Evolutionary conservation across 169 alveolate species (phyloP).

Genomic region (Cryptosporidium muris): DNA sequence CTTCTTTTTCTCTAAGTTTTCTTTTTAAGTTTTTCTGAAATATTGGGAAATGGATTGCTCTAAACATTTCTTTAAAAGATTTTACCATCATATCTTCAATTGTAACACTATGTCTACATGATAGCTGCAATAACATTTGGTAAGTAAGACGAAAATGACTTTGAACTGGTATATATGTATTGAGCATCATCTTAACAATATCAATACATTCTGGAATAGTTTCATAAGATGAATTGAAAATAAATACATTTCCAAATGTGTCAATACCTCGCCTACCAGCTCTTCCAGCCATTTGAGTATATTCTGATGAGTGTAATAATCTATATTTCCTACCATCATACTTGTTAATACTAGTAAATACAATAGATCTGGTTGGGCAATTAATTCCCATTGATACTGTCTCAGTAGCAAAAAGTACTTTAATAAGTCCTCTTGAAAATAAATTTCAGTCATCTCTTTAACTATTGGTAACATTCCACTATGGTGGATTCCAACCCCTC

Average conservation of each 20-base stretch:
- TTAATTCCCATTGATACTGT: slow-evolving; percentile 99
- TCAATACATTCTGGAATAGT: slow-evolving; percentile 88
- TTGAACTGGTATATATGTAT: slow-evolving; percentile 83
- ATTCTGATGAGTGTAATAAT: slow-evolving; percentile 94
- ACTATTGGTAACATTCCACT: slow-evolving; percentile 97
- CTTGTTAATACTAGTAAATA: slow-evolving; percentile 92
- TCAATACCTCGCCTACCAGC: slow-evolving; percentile 99
- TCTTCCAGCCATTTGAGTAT: slow-evolving; percentile 98
- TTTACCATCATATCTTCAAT: slow-evolving; percentile 85
- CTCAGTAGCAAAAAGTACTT: slow-evolving; percentile 97
- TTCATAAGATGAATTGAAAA: slow-evolving; percentile 85
- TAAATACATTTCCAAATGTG: slow-evolving; percentile 92
- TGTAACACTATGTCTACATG: slow-evolving; percentile 81
- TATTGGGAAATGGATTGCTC: slow-evolving; percentile 80
- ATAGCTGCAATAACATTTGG: slow-evolving; percentile 85
- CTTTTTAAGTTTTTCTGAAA: slow-evolving; percentile 76
- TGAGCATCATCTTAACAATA: slow-evolving; percentile 85
- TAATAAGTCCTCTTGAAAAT: slow-evolving; percentile 94
- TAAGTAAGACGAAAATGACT: slow-evolving; percentile 93
- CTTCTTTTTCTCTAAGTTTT: slow-evolving; percentile 67
- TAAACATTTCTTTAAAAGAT: slow-evolving; percentile 85
- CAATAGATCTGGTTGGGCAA: slow-evolving; percentile 98
- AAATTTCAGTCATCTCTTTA: slow-evolving; percentile 97
- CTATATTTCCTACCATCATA: slow-evolving; percentile 90
- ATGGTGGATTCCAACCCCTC: slow-evolving; percentile 99